Evolutionary conservation across 306 rosid species (phyloP), one percentile per base, ranked within the genome.

Genomic region (Acacia acuminata): DNA sequence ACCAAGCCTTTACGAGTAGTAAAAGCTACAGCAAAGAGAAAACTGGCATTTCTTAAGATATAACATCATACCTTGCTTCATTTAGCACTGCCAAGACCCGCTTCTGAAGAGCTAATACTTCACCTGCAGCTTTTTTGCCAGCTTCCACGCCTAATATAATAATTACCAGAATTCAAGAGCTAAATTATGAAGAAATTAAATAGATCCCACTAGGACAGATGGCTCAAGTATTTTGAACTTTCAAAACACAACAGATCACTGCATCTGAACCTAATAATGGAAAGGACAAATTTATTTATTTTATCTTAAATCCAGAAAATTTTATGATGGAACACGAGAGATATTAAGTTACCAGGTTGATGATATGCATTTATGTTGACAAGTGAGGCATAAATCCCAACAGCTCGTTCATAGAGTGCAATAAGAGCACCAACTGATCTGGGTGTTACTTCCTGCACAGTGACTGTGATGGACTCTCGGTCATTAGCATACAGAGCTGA

Each of bases 331-430:
- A 32, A 22, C 50, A 9, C 40, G 68, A 69, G 81, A 71, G 45
- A 66, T 77, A 67, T 82, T 1, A 65, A 79, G 51, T 83, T 86
- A 96, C 99, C 98, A 81, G 98, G 99, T 84, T 96, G 99, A 82
- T 94, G 99, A 85, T 96, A 94, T 24, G 99, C 99, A 85, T 96
- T 96, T 81, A 94, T 94, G 90, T 94, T 88, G 76, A 89, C 88
- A 80, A 96, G 89, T 40, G 92, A 88, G 61, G 99, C 98, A 89
- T 94, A 96, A 72, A 96, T 92, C 74, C 99, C 99, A 27, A 96
- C 99, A 38, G 99, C 99, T 79, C 98, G 92, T 85, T 94, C 99
- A 17, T 96, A 96, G 51, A 94, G 97, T 65, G 98, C 99, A 74
- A 96, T 51, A 79, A 96, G 95, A 78, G 94, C 99, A 22, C 99